Base-by-base conservation (phyloP, 1,284 basidiomycete species). In the Cryptococcus sp. region DNA sequence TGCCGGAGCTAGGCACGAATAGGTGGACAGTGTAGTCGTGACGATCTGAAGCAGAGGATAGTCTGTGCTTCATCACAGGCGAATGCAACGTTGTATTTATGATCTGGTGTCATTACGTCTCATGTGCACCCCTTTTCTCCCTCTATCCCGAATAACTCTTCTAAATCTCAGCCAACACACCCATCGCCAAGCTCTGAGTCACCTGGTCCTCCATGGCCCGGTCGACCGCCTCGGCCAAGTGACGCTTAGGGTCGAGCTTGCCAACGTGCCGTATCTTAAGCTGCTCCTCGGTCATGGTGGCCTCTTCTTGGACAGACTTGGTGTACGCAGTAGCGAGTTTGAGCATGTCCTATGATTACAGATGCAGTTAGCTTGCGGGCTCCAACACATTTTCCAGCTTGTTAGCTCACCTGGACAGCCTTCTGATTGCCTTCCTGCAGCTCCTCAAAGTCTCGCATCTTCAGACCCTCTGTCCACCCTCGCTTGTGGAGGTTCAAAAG, bases 381-480 rank as follows among this genome's bases (percentile, higher is more conserved):
- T 15, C 24, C 16, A 28, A 39, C 13, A 40, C 12, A 56, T 16
- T 16, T 15, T 20, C n/a, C 43, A 36, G 20, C 28, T 21, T 9
- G n/a, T 23, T 50, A 44, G 64, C 80, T 50, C 66, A 93, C 92
- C 83, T 94, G 91, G 79, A 97, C 91, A 42, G 89, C 86, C 70
- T 86, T 87, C 78, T 96, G 91, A 70, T 96, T 96, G 36, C 80
- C 80, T 76, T 89, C 84, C 70, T 91, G 90, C 76, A 91, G 88
- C 54, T 83, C 77, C 77, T 88, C 84, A 78, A 96, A 96, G 78
- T 97, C 91, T 55, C 85, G 83, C 69, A 97, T 73, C 75, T 88
- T 91, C 64, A 98, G 80, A 3, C 93, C 94, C 76, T 97, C 92
- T 8, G 94, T 97, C 93, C 93, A 98, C 70, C 95, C 94, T 68